These are phyloP conservation scores for Crassisporium funariophilum DNA, from an alignment of 768 basidiomycete species.

Conservation along the genomic window DNA sequence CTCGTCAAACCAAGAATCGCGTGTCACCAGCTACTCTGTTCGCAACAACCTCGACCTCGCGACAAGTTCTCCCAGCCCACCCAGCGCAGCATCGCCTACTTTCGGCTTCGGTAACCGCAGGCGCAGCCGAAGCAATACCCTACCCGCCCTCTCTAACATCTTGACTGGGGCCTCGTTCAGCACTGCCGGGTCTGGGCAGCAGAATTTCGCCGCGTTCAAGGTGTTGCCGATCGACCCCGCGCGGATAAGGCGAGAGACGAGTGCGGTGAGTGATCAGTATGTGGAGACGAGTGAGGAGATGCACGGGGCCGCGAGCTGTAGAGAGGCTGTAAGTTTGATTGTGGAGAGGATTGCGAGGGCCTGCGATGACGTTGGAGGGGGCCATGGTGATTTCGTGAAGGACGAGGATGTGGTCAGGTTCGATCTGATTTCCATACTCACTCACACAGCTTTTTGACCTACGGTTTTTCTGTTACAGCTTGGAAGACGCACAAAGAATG, in stretches of 20 bases:
- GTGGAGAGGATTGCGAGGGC: slow-evolving; percentile 70
- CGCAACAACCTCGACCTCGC: slow-evolving; percentile 58
- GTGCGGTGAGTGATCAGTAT: slow-evolving; percentile 44
- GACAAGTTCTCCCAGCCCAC: slow-evolving; percentile 14
- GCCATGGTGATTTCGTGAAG: slow-evolving; percentile 50
- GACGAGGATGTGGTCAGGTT: slow-evolving; percentile 83
- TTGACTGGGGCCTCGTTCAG: slow-evolving; percentile 26
- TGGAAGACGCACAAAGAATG: slow-evolving; percentile 81
- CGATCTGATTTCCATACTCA: slow-evolving; percentile 23
- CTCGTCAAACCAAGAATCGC: slow-evolving; percentile 68
- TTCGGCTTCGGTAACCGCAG: background rate
- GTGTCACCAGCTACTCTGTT: slow-evolving; percentile 84
- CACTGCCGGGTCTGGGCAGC: slow-evolving; percentile 29
- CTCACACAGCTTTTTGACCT: slow-evolving; percentile 8
- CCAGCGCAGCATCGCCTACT: slow-evolving; percentile 10
- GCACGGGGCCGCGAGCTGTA: slow-evolving; percentile 64
- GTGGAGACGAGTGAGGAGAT: slow-evolving; percentile 65
- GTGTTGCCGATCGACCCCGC: slow-evolving; percentile 73
- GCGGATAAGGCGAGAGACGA: slow-evolving; percentile 47
- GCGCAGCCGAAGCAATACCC: slow-evolving; percentile 22
- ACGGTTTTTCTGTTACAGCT: slow-evolving; percentile 44
- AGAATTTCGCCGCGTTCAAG: slow-evolving; percentile 75
- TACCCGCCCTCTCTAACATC: slow-evolving; percentile 21
- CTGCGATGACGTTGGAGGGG: slow-evolving; percentile 62
- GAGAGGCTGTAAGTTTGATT: slow-evolving; percentile 75